A percentile compares a stretch with the other conserved stretches of the same genome.
These are phyloP conservation scores for Racocetra persica DNA, from an alignment of 371 early-diverging fungal genomes.

Conservation along the genomic window DNA sequence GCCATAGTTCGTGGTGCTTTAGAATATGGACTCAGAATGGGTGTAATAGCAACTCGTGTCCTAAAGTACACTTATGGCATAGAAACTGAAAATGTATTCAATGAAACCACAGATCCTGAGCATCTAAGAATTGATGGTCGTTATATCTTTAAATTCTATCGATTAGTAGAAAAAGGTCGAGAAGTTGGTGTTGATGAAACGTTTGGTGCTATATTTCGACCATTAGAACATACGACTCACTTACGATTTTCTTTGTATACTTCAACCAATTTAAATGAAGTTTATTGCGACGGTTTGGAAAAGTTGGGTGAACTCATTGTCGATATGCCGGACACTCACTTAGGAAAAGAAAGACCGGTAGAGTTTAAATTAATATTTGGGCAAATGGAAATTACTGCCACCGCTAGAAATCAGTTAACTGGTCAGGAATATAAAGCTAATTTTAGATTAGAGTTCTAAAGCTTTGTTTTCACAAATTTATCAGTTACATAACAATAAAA, in stretches of 20 bases:
- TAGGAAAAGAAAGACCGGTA: constrained; percentile 7
- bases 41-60: constrained; percentile 11
- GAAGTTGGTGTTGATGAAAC: constrained; percentile 33
- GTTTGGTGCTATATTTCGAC: neutral
- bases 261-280: neutral
- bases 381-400: constrained; percentile 38
- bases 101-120: neutral
- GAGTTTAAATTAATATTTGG: constrained; percentile 33
- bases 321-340: constrained; percentile 35
- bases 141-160: constrained; percentile 4
- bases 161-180: constrained; percentile 10
- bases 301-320: constrained; percentile 7
- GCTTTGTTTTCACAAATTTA: neutral
- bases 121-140: neutral
- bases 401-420: constrained; percentile 13
- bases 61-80: constrained; percentile 37
- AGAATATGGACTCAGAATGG: constrained; percentile 36
- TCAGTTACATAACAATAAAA: neutral
- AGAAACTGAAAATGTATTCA: neutral
- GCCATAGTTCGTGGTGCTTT: constrained; percentile 30
- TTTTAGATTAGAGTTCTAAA: constrained; percentile 10
- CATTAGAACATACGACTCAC: constrained; percentile 10
- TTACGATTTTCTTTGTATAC: constrained; percentile 8
- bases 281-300: constrained; percentile 25
- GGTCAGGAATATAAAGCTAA: neutral